Percentiles rank a stretch among this genome's conserved stretches.
These are phyloP conservation scores for Rhizoclosmatium sp. DNA, from an alignment of 192 early-diverging fungal genomes.

Conservation along the genomic window DNA sequence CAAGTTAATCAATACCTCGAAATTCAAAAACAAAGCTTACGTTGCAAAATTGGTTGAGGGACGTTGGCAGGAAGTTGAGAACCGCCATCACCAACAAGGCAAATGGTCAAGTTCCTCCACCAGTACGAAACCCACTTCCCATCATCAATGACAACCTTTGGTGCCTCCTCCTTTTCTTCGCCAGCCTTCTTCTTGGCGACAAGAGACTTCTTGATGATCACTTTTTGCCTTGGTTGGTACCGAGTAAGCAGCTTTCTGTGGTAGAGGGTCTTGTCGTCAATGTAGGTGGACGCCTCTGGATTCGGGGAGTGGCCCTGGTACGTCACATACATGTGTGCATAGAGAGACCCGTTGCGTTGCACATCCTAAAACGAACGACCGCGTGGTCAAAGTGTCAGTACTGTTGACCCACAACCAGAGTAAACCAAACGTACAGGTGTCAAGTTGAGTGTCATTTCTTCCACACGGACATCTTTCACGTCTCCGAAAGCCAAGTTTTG, in stretches of 20 bases:
- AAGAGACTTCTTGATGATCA: constrained; percentile 51
- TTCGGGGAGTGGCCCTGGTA: constrained; percentile 31
- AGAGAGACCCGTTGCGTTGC: constrained; percentile 58
- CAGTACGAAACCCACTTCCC: constrained; percentile 70
- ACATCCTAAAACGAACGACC: constrained; percentile 38
- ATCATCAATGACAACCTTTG: not conserved
- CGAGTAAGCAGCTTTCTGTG: constrained; percentile 52
- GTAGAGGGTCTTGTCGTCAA: constrained; percentile 44
- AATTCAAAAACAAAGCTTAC: constrained; percentile 46
- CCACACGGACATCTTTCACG: constrained; percentile 31
- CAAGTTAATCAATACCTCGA: constrained; percentile 29
- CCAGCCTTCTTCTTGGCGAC: constrained; percentile 34
- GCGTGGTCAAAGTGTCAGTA: not conserved
- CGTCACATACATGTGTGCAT: constrained; percentile 57
- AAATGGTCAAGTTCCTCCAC: constrained; percentile 79
- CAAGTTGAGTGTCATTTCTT: constrained; percentile 42
- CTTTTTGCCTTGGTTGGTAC: constrained; percentile 54
- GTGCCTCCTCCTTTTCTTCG: constrained; percentile 18
- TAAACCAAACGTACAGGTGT: constrained; percentile 31
- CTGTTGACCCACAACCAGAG: not conserved
- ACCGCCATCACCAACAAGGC: constrained; percentile 58
- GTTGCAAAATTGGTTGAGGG: constrained; percentile 62
- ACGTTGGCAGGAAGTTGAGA: constrained; percentile 50
- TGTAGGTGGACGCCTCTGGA: constrained; percentile 11
- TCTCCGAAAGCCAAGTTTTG: constrained; percentile 48